Evolutionary conservation across 1,284 basidiomycete genomes (phyloP), one percentile per base, ranked within the genome.

Genomic region (Puccinia horiana): DNA sequence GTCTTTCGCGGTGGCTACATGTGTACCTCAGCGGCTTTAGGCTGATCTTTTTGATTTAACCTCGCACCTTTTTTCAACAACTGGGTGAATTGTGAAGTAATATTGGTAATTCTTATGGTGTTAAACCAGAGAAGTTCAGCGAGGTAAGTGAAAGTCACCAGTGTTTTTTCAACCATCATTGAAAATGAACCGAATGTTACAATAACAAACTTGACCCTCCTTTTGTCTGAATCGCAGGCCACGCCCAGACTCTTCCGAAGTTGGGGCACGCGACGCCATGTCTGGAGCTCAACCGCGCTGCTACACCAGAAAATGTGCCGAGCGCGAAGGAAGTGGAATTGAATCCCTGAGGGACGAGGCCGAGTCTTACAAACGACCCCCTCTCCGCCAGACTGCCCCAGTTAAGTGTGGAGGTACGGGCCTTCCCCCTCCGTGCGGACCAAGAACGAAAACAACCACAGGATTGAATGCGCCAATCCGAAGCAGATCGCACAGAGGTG

Each of bases 401-500:
- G 67, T 70, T 4, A 70, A 42, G 44, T 70, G 67, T 70, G 40
- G 40, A 49, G 67, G n/a, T 29, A 70, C 67, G 29, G 42, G 47
- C 8, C 47, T 70, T 26, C 67, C 67, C 9, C 67, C 67, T 37
- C 67, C 67, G 12, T 70, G 67, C 37, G 40, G 26, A 3, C 47
- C 40, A 11, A 37, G 23, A 61, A 1, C 32, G 9, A 61, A 32
- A 37, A 61, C 12, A 61, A 20, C 3, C 29, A 8, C 4, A 26
- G 58, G 58, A 29, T 61, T 18, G 29, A 61, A 3, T 11, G 3
- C n/a, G n/a, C n/a, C 29, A 18, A 32, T 1, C 29, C 11, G 9
- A 61, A 35, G 14, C 35, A 29, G 12, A 29, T 14, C 9, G 29
- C 20, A 8, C 32, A 37, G 32, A 29, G 58, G 58, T 61, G 29